These are phyloP conservation scores for Naumovozyma castellii DNA, from an alignment of 805 yeast genomes.

Conservation along the genomic window DNA sequence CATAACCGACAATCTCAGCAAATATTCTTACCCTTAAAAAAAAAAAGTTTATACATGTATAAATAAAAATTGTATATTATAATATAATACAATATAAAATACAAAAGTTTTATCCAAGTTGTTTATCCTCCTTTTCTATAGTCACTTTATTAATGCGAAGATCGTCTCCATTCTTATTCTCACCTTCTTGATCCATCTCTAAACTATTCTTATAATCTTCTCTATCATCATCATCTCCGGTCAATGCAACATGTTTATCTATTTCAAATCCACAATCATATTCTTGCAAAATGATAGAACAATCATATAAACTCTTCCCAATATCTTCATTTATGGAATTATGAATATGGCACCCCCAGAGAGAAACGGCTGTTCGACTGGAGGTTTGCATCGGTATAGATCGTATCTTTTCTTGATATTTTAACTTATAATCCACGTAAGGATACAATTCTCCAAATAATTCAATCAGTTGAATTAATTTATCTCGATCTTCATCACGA, in stretches of 20 bases:
- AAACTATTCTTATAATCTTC: not conserved
- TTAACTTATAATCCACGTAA: constrained; percentile 44
- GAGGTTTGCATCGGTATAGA: constrained; percentile 66
- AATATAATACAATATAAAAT: not conserved
- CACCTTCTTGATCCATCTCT: constrained; percentile 31
- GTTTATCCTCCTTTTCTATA: constrained; percentile 11
- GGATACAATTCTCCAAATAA: constrained; percentile 90
- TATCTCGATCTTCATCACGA: constrained; percentile 46
- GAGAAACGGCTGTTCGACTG: constrained; percentile 69
- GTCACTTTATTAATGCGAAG: constrained; percentile 15
- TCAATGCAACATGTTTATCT: not conserved
- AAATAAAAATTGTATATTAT: not conserved
- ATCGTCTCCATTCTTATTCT: no score
- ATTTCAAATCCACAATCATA: constrained; percentile 89
- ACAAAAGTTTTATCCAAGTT: constrained; percentile 9
- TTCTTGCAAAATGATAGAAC: constrained; percentile 74
- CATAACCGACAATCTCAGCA: no score
- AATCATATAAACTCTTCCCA: constrained; percentile 55
- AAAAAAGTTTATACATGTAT: no score
- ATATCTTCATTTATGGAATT: constrained; percentile 73
- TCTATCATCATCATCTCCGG: not conserved
- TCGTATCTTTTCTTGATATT: constrained; percentile 35
- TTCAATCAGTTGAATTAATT: constrained; percentile 53
- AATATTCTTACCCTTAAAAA: not conserved
- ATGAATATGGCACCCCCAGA: constrained; percentile 95